Evolutionary conservation across 768 basidiomycete genomes (phyloP), one percentile per base, ranked within the genome.

Genomic region (Chalciporus sphaerocephalus): DNA sequence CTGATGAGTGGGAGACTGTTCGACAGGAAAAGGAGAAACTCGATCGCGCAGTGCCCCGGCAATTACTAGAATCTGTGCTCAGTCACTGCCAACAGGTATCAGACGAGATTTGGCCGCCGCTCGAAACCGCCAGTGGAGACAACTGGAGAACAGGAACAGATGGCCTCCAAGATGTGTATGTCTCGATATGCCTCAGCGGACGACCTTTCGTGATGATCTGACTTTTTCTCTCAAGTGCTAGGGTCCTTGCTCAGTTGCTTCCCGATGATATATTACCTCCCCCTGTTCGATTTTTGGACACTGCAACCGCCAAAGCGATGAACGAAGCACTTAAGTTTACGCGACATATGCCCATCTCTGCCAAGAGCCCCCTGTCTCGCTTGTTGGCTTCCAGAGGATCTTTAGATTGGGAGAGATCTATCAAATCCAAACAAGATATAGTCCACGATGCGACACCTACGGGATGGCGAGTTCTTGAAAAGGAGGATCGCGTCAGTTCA

Each of bases 391-490:
- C 83, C 1, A 87, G 84, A 62, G 87, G 87, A 1, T 83, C 84
- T 5, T 76, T 78, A 16, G 79, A 85, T 17, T 91, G 89, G 89
- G 85, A 89, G 59, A 72, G 72, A 6, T 75, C 82, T 15, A 67
- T 88, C 0, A 86, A 79, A 61, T 67, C 76, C 3, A 69, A 68
- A 38, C 72, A 74, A 23, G 78, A 77, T 10, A 47, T 69, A 27
- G 51, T 67, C 21, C 68, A 69, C 20, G 83, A 87, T 17, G 62
- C 73, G 30, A 51, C 80, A 6, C 86, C 81, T n/a, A 64, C 73
- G 13, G 88, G 87, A 5, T 87, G 87, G 88, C 72, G 81, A 48
- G 76, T 87, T 24, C 64, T 87, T 11, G 80, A 85, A 44, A 79
- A 79, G 49, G 72, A 76, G 61, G 74, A 33, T 42, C 64, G 46